Conservation (phyloP, 1,284 basidiomycete species). For the Ceratobasidium sp. region DNA sequence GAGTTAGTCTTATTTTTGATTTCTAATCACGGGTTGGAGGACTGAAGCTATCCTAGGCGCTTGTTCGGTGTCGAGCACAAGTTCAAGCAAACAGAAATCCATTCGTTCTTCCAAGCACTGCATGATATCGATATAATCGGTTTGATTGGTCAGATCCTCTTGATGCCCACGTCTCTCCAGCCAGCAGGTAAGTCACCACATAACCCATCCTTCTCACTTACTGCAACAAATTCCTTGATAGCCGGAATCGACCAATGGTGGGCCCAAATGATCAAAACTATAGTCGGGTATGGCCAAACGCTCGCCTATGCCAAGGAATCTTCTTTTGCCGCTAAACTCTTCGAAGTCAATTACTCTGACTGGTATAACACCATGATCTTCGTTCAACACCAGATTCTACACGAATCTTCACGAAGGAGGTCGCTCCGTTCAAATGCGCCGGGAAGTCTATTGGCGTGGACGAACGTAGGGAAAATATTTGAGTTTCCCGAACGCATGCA, state of each 20-base stretch:
- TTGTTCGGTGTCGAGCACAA: not conserved
- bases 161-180: not conserved
- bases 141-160: not conserved
- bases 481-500: not conserved
- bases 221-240: not conserved
- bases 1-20: not conserved
- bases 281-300: not conserved
- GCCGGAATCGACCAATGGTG: not conserved
- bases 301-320: not conserved
- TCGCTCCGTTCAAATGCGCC: not conserved
- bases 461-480: slow-evolving; percentile 2
- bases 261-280: not conserved
- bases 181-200: not conserved
- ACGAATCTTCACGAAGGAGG: not conserved
- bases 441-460: slow-evolving; percentile 1
- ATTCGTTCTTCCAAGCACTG: not conserved
- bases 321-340: not conserved
- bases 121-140: not conserved
- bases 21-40: too few species aligned
- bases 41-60: not conserved
- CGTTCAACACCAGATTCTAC: not conserved
- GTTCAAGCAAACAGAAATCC: not conserved
- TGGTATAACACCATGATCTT: not conserved
- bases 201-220: not conserved
- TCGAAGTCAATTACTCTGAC: not conserved